These are phyloP conservation scores for Calonectria henricotiae DNA, from an alignment of 2,329 filamentous ascomycete species.

Conservation along the genomic window DNA sequence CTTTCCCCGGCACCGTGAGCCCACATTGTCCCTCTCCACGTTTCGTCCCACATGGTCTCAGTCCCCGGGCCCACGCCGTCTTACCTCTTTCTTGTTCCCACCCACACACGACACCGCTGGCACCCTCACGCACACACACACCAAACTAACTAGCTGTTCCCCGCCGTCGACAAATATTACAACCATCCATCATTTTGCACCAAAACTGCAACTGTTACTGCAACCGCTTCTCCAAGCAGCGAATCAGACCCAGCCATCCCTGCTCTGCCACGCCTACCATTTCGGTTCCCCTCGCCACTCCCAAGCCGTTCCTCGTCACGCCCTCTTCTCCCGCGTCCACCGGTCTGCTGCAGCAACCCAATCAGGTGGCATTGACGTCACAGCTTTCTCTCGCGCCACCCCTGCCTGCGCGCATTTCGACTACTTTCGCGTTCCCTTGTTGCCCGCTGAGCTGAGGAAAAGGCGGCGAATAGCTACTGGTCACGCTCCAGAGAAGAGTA, in stretches of 20 bases:
- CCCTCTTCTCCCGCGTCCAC: slow-evolving; percentile 38
- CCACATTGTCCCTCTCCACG: slow-evolving; percentile 32
- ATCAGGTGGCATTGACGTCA: slow-evolving; percentile 55
- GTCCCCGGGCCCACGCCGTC: background rate
- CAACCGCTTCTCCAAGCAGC: slow-evolving; percentile 7
- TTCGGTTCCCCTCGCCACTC: slow-evolving; percentile 33
- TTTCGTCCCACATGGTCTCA: slow-evolving; percentile 24
- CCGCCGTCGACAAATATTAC: slow-evolving; percentile 18
- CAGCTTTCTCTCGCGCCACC: slow-evolving; percentile 36
- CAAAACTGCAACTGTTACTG: slow-evolving; percentile 10
- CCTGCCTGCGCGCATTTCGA: slow-evolving; percentile 34
- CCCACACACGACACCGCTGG: slow-evolving; percentile 15
- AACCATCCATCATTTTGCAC: slow-evolving; percentile 25
- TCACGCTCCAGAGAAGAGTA: slow-evolving; percentile 40
- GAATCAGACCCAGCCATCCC: slow-evolving; percentile 11
- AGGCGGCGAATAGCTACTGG: slow-evolving; percentile 34
- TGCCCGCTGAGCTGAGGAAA: slow-evolving; percentile 38
- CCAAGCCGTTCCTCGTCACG: slow-evolving; percentile 35
- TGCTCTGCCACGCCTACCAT: background rate
- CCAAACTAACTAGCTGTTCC: slow-evolving; percentile 2
- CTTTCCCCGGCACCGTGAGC: slow-evolving; percentile 26
- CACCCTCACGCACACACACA: slow-evolving; percentile 13
- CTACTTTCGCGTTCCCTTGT: slow-evolving; percentile 25
- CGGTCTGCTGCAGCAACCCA: slow-evolving; percentile 27
- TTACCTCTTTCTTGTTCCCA: slow-evolving; percentile 10